These are phyloP conservation scores for Trichoderma reesei DNA, from an alignment of 495 filamentous ascomycete species.

Conservation along the genomic window DNA sequence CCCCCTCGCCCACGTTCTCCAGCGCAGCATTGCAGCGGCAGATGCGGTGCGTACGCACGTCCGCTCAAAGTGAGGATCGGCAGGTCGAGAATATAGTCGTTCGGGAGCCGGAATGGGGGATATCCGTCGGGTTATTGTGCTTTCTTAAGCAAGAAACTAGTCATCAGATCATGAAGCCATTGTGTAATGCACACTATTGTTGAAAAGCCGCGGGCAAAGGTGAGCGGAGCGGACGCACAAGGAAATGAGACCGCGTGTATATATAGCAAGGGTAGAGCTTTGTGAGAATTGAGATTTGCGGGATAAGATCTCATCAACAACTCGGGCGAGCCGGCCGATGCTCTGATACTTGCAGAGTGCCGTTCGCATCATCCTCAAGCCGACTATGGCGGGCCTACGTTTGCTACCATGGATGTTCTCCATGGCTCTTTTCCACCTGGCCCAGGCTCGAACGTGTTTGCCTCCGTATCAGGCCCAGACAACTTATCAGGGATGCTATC, in stretches of 20 bases:
- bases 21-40: background rate
- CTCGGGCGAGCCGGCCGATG: background rate
- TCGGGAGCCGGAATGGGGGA: background rate
- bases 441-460: background rate
- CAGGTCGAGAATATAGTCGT: background rate
- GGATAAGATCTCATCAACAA: background rate
- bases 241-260: background rate
- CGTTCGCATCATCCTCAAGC: background rate
- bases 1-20: background rate
- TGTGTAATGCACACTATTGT: background rate
- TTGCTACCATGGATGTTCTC: conserved; percentile 1
- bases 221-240: background rate
- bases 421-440: background rate
- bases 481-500: background rate
- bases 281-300: background rate
- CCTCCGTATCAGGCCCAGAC: background rate
- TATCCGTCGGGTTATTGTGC: background rate
- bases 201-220: background rate
- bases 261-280: background rate
- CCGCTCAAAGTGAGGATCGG: background rate
- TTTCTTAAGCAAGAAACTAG: background rate
- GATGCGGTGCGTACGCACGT: background rate
- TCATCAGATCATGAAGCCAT: background rate
- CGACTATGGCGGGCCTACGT: background rate
- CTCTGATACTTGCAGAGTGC: background rate